Conservation (phyloP, 2,329 filamentous ascomycete genomes). For the Dendrostoma leiphaemia region DNA sequence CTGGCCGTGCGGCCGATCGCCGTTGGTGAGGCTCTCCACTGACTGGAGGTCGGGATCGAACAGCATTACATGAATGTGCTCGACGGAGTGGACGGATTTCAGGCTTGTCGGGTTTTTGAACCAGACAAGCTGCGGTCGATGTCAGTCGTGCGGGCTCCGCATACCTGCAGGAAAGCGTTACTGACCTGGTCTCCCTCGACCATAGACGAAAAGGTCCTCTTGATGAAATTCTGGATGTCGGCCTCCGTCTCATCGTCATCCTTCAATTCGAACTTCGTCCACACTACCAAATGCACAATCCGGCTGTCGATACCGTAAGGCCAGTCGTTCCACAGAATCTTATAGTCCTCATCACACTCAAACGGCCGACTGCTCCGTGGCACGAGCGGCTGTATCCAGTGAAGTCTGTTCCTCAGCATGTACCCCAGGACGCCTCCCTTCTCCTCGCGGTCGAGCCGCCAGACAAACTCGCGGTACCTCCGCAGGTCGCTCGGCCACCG, state of each 20-base stretch:
- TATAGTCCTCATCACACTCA: slow-evolving; percentile 55
- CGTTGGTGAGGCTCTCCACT: slow-evolving; percentile 67
- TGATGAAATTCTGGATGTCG: slow-evolving; percentile 70
- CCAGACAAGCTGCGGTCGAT: slow-evolving; percentile 53
- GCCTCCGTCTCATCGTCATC: slow-evolving; percentile 62
- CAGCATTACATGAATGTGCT: slow-evolving; percentile 95
- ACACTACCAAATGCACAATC: slow-evolving; percentile 85
- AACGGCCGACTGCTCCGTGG: slow-evolving; percentile 38
- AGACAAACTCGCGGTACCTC: slow-evolving; percentile 71
- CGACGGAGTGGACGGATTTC: slow-evolving; percentile 82
- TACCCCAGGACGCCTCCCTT: slow-evolving; percentile 80
- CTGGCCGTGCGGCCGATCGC: slow-evolving; percentile 66
- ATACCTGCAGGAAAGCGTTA: slow-evolving; percentile 9
- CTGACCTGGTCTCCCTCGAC: slow-evolving; percentile 54
- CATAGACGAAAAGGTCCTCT: slow-evolving; percentile 58
- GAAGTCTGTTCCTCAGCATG: slow-evolving; percentile 66
- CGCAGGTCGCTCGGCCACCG: slow-evolving; percentile 74
- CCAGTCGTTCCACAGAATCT: slow-evolving; percentile 87
- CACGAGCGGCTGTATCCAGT: slow-evolving; percentile 57
- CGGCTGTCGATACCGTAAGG: slow-evolving; percentile 79
- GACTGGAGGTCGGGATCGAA: slow-evolving; percentile 71
- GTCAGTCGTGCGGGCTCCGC: slow-evolving; percentile 15
- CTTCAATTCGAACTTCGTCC: slow-evolving; percentile 83
- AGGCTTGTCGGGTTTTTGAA: slow-evolving; percentile 87
- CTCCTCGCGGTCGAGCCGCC: slow-evolving; percentile 54